Evolutionary conservation across 805 yeast genomes (phyloP).

Genomic region (Metschnikowia santaceciliae): DNA sequence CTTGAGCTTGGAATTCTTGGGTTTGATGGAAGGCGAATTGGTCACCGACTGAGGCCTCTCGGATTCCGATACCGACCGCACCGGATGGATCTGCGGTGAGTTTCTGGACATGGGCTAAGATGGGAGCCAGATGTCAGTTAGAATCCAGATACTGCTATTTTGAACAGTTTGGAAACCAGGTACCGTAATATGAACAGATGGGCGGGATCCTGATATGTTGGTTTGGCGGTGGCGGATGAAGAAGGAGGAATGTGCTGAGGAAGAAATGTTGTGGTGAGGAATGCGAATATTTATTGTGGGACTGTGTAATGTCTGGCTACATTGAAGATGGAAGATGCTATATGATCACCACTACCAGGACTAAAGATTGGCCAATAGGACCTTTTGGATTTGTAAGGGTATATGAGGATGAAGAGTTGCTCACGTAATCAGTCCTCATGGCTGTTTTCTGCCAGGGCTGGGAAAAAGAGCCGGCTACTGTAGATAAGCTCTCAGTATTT

Average conservation of each 20-base stretch:
- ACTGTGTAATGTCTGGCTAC: background rate
- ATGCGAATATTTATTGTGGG: background rate
- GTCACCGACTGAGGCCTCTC: conserved; percentile 7
- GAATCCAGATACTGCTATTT: too few relatives aligned
- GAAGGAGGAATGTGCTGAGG: background rate
- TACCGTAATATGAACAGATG: too few relatives aligned
- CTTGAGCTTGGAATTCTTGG: conserved; percentile 14
- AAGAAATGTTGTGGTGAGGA: background rate
- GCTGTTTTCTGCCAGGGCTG: background rate
- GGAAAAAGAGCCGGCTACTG: background rate
- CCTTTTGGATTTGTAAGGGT: too few relatives aligned
- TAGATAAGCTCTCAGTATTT: background rate
- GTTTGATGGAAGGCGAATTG: conserved; percentile 12
- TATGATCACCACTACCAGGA: too few relatives aligned
- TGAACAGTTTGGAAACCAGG: too few relatives aligned
- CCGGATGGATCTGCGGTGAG: conserved; percentile 12
- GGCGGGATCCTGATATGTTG: too few relatives aligned
- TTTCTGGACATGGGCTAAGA: conserved; percentile 3
- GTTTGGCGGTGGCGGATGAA: background rate
- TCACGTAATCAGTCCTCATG: too few relatives aligned
- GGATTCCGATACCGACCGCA: conserved; percentile 10
- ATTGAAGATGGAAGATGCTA: background rate
- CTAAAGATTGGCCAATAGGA: too few relatives aligned
- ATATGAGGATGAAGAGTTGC: too few relatives aligned
- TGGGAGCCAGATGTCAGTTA: too few relatives aligned